Evolutionary conservation across 345 rosid species (phyloP), one percentile per base, ranked within the genome.

Genomic region (Lepidium sativum): DNA sequence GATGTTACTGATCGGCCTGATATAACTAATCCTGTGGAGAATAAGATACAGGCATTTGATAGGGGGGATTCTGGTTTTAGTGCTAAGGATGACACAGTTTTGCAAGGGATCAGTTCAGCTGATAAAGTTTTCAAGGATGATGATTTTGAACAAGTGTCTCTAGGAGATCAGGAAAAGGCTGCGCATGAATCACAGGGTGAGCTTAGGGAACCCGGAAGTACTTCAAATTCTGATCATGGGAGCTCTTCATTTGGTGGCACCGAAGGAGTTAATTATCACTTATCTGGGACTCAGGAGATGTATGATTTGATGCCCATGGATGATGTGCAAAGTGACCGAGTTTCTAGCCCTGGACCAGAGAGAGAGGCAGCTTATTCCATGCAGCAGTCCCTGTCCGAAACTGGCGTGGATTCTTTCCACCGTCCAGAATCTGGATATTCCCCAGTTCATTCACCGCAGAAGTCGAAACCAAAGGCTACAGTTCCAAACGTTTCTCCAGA

Each of bases 401-500:
- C 79, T 49, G 79, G 83, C 72, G 63, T 83, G 65, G 91, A 90
- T 79, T 80, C 90, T 60, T 49, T 27, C 14, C 50, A 31, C 75
- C 57, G 71, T 54, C 67, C 64, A 18, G 75, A 65, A 32, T 65
- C 67, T 63, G 82, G 83, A 48, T 80, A 62, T 72, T 87, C 91
- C 40, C 77, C 86, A 6, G 53, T 80, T 56, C 86, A 80, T 73
- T 85, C 95, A 33, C 96, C 96, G 5, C 86, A 76, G 56, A 84
- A 67, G 66, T 66, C 80, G 35, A 88, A 82, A 77, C 83, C 83
- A 48, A 94, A 86, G 79, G 80, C 85, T 63, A 77, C 73, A 6
- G 73, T 84, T 85, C 97, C 99, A 49, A 88, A 88, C 70, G 97
- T 94, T 35, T 88, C 99, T 72, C 99, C 99, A 11, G 99, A 94